Evolutionary conservation across 2,329 filamentous ascomycete genomes (phyloP).

Genomic region (Botrytis galanthina): DNA sequence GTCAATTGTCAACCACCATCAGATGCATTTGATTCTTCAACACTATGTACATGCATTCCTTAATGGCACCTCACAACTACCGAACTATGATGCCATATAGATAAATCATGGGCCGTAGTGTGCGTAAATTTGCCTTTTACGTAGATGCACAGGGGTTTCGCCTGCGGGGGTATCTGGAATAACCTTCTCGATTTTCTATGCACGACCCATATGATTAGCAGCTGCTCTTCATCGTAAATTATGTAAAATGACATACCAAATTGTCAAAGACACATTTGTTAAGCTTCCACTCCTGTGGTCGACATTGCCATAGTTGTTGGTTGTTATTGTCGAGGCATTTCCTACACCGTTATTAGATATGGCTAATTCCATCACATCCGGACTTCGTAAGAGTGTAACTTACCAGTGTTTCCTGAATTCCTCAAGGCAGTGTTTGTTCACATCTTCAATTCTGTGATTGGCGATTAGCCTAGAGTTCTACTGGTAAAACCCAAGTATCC

Average conservation of each 20-base stretch:
- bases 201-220: background rate
- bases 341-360: conserved; percentile 39
- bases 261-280: conserved; percentile 97
- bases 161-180: conserved; percentile 71
- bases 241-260: conserved; percentile 61
- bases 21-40: too few species aligned
- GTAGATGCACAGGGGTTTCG: conserved; percentile 71
- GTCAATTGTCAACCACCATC: too few species aligned
- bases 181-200: conserved; percentile 75
- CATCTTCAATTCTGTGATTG: conserved; percentile 72
- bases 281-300: conserved; percentile 79
- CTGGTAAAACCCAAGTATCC: background rate
- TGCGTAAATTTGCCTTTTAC: conserved; percentile 55
- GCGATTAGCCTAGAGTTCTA: conserved; percentile 19
- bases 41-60: conserved; percentile 18
- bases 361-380: background rate
- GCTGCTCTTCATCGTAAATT: background rate
- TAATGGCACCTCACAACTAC: background rate
- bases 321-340: conserved; percentile 95
- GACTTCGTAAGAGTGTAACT: background rate
- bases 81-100: background rate
- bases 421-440: conserved; percentile 90
- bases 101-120: conserved; percentile 22
- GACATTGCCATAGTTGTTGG: conserved; percentile 95
- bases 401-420: conserved; percentile 86